Percentiles rank a stretch among this genome's conserved stretches.
Evolutionary conservation across 1,284 basidiomycete species (phyloP).

Genomic region (Meira miltonrushii): DNA sequence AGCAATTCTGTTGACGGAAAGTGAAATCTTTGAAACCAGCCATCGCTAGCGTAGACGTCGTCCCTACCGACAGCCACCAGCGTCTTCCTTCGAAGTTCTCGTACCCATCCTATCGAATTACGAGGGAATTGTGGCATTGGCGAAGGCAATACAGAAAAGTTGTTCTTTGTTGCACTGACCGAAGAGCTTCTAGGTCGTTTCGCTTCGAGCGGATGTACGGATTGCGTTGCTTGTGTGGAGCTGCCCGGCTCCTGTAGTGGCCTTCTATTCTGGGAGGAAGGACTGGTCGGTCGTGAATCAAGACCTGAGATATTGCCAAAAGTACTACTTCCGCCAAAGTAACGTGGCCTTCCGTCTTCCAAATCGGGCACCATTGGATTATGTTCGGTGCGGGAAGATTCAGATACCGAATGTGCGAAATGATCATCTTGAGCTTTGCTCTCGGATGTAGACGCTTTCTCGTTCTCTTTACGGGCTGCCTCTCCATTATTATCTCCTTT

Average conservation of each 20-base stretch:
- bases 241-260: background rate
- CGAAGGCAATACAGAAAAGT: slow-evolving; percentile 6
- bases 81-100: slow-evolving; percentile 36
- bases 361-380: slow-evolving; percentile 31
- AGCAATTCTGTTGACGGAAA: slow-evolving; percentile 30
- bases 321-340: slow-evolving; percentile 36
- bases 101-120: slow-evolving; percentile 44
- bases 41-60: slow-evolving; percentile 22
- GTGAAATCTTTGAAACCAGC: slow-evolving; percentile 37
- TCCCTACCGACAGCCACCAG: slow-evolving; percentile 40
- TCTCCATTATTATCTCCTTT: slow-evolving; percentile 7
- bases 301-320: slow-evolving; percentile 28
- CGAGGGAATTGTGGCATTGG: slow-evolving; percentile 27
- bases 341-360: slow-evolving; percentile 40
- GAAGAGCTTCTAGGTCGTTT: background rate
- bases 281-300: slow-evolving; percentile 32
- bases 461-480: background rate
- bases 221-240: background rate
- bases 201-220: background rate
- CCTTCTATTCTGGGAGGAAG: slow-evolving; percentile 13
- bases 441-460: background rate
- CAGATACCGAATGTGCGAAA: background rate
- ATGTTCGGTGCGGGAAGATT: background rate
- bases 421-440: background rate
- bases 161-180: slow-evolving; percentile 13